phyloP scores from a whole-genome alignment of 169 alveolate species.

The Cryptosporidium xiaoi region DNA sequence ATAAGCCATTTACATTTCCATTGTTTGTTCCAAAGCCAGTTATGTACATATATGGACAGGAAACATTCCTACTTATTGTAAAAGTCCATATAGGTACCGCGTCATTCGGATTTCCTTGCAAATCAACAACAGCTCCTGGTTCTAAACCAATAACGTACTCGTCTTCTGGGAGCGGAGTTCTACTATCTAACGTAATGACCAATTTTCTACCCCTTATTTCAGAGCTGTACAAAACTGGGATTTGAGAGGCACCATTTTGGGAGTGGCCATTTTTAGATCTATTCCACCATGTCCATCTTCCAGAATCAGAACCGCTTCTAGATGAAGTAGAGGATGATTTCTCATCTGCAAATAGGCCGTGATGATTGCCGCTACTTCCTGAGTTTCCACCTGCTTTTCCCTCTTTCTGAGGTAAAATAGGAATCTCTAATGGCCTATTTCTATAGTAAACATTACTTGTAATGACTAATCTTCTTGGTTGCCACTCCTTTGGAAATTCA shows the following conservation, averaged over 20 bases:
- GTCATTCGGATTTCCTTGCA: constrained; percentile 77
- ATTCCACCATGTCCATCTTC: constrained; percentile 73
- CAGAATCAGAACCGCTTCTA: constrained; percentile 7
- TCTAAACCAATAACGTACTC: constrained; percentile 76
- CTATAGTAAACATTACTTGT: constrained; percentile 48
- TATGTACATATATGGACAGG: constrained; percentile 79
- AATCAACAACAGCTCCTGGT: constrained; percentile 76
- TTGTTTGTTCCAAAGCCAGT: constrained; percentile 80
- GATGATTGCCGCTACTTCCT: not conserved
- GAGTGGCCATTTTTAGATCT: constrained; percentile 13
- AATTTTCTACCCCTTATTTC: constrained; percentile 76
- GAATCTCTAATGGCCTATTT: constrained; percentile 47
- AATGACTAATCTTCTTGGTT: constrained; percentile 60
- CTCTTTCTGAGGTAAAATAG: constrained; percentile 37
- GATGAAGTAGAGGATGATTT: not conserved
- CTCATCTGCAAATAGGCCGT: constrained; percentile 1
- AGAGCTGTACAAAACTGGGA: constrained; percentile 61
- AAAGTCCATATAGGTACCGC: constrained; percentile 71
- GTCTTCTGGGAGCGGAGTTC: constrained; percentile 79
- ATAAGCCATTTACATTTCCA: constrained; percentile 79
- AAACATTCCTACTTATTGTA: constrained; percentile 76
- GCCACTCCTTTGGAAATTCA: constrained; percentile 65
- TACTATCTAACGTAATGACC: constrained; percentile 73
- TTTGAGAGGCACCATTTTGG: not conserved
- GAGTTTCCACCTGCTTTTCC: not conserved